A percentile compares a stretch with the other conserved stretches of the same genome.
Conservation (phyloP, 345 rosid genomes). For the Syzygium aromaticum region DNA sequence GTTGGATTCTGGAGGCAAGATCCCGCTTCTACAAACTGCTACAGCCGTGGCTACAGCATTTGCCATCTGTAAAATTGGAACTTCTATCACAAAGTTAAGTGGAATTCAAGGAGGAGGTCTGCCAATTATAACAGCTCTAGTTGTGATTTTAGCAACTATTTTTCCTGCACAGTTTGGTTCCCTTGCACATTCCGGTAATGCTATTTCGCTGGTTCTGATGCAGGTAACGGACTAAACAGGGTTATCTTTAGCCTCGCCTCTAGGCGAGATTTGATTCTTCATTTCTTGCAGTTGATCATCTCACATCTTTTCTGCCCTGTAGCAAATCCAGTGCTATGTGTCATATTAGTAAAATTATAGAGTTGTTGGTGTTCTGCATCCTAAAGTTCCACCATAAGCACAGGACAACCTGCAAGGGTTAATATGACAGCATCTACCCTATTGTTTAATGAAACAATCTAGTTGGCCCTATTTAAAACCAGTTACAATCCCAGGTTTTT, state of each 20-base stretch:
- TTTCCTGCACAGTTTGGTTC: conserved; percentile 48
- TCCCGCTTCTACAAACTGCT: conserved; percentile 42
- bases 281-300: background rate
- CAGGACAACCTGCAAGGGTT: background rate
- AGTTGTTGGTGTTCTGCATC: background rate
- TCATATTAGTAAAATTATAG: background rate
- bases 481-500: background rate
- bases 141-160: conserved; percentile 51
- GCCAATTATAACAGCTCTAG: conserved; percentile 57
- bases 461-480: background rate
- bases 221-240: conserved; percentile 42
- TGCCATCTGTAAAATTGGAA: conserved; percentile 55
- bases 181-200: conserved; percentile 63
- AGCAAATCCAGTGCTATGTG: background rate
- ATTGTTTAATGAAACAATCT: background rate
- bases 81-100: conserved; percentile 22
- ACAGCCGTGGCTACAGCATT: conserved; percentile 53
- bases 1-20: conserved; percentile 22
- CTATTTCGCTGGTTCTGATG: conserved; percentile 62
- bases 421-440: background rate
- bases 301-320: background rate
- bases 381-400: background rate
- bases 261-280: background rate
- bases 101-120: conserved; percentile 67
- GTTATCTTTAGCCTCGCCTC: background rate